Conservation (phyloP, 2,329 filamentous ascomycete genomes). For the Pestalotiopsis fici region DNA sequence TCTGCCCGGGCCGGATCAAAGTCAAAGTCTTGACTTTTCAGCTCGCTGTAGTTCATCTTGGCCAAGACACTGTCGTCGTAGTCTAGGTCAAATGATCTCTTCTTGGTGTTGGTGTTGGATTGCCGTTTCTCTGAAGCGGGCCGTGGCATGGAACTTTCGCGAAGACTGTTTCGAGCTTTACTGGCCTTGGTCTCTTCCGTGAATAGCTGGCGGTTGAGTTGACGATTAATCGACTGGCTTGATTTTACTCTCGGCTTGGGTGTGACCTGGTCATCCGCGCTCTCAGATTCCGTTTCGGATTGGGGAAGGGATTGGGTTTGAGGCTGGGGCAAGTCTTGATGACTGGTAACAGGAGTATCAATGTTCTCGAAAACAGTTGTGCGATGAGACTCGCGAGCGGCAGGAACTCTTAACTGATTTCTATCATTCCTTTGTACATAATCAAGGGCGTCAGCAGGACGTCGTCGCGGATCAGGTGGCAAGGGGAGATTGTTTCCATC, state of each 20-base stretch:
- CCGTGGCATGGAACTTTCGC: slow-evolving; percentile 22
- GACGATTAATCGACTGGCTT: slow-evolving; percentile 26
- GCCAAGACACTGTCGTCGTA: slow-evolving; percentile 59
- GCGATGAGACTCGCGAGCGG: slow-evolving; percentile 21
- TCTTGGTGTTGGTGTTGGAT: slow-evolving; percentile 19
- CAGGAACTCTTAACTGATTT: slow-evolving; percentile 18
- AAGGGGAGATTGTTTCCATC: slow-evolving; percentile 7
- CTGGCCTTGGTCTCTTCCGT: slow-evolving; percentile 17
- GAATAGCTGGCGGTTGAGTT: slow-evolving; percentile 30
- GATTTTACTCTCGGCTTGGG: slow-evolving; percentile 24
- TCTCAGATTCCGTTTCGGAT: slow-evolving; percentile 24
- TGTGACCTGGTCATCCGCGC: slow-evolving; percentile 23
- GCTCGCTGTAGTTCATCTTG: slow-evolving; percentile 52
- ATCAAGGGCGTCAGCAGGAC: slow-evolving; percentile 19
- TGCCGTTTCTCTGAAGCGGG: slow-evolving; percentile 20
- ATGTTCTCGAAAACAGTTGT: slow-evolving; percentile 30
- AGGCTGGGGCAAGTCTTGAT: slow-evolving; percentile 6
- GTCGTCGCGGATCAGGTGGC: slow-evolving; percentile 21
- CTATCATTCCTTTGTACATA: slow-evolving; percentile 18
- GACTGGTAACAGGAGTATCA: slow-evolving; percentile 27
- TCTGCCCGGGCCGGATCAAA: slow-evolving; percentile 54
- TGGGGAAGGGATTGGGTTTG: neutral
- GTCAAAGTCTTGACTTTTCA: slow-evolving; percentile 56
- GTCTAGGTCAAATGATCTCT: slow-evolving; percentile 40
- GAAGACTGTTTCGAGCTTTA: slow-evolving; percentile 10